These are phyloP conservation scores for Coriaria nepalensis DNA, from an alignment of 306 rosid species.

Conservation along the genomic window DNA sequence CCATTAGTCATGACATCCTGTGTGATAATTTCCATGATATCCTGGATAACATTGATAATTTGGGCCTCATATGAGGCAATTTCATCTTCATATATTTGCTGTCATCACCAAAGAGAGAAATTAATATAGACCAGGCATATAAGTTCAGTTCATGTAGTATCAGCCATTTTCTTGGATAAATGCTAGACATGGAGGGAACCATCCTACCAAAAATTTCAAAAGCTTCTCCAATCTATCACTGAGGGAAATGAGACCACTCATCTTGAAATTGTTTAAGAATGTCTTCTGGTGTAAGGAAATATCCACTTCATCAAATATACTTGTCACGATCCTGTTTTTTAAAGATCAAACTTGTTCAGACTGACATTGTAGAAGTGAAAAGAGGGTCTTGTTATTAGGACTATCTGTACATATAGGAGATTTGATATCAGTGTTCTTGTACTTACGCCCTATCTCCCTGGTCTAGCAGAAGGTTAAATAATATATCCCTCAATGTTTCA, in stretches of 20 bases:
- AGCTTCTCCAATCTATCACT: conserved; percentile 81
- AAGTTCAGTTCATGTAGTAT: conserved; percentile 6
- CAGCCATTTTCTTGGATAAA: conserved; percentile 3
- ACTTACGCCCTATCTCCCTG: conserved; percentile 52
- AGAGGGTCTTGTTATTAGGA: conserved; percentile 1
- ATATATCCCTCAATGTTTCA: conserved; percentile 60
- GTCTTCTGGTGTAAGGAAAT: conserved; percentile 9
- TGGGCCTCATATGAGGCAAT: conserved; percentile 24
- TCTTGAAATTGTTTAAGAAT: conserved; percentile 53
- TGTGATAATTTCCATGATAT: conserved; percentile 78
- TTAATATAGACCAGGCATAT: too few species aligned
- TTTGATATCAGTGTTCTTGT: conserved; percentile 7
- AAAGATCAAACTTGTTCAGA: conserved; percentile 12
- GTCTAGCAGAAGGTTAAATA: conserved; percentile 34
- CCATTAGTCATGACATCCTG: conserved; percentile 77
- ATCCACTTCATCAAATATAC: conserved; percentile 34
- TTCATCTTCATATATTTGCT: conserved; percentile 36
- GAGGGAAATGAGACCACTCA: conserved; percentile 71
- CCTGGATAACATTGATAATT: conserved; percentile 82
- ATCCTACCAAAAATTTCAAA: conserved; percentile 52
- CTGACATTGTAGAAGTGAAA: background rate
- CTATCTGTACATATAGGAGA: background rate
- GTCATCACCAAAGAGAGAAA: too few species aligned
- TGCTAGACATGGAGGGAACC: conserved; percentile 5
- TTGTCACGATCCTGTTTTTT: conserved; percentile 34